Conservation (phyloP, 345 rosid genomes). For the Brassica napus region DNA sequence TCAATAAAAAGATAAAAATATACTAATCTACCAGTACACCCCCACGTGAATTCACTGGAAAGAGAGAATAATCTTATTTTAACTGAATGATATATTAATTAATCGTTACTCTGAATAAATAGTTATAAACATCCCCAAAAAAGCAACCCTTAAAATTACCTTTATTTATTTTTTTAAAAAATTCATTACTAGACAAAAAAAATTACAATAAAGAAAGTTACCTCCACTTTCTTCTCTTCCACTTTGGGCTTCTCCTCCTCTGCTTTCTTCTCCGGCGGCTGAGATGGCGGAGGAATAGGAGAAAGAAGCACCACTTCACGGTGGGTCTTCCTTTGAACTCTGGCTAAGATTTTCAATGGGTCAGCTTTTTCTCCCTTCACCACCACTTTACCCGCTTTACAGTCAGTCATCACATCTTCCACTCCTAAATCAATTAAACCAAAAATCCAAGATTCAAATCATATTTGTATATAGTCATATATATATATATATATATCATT, state of each 20-base stretch:
- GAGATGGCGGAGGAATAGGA: slow-evolving; percentile 80
- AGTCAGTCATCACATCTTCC: slow-evolving; percentile 85
- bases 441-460: background rate
- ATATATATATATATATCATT: background rate
- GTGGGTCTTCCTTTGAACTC: slow-evolving; percentile 83
- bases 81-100: slow-evolving; percentile 8
- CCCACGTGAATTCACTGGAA: slow-evolving; percentile 39
- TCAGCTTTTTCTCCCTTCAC: slow-evolving; percentile 97
- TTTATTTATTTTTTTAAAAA: background rate
- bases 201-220: slow-evolving; percentile 12
- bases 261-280: slow-evolving; percentile 59
- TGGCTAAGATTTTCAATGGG: slow-evolving; percentile 75
- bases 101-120: background rate
- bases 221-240: slow-evolving; percentile 83
- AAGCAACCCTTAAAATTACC: background rate
- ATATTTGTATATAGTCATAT: background rate
- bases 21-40: slow-evolving; percentile 32
- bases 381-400: slow-evolving; percentile 76
- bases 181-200: background rate
- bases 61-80: slow-evolving; percentile 29
- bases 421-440: slow-evolving; percentile 54
- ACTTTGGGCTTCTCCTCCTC: slow-evolving; percentile 58
- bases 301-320: slow-evolving; percentile 84
- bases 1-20: slow-evolving; percentile 11
- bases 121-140: background rate